Conservation (phyloP, 768 basidiomycete genomes). For the Boletus rubropictus region DNA sequence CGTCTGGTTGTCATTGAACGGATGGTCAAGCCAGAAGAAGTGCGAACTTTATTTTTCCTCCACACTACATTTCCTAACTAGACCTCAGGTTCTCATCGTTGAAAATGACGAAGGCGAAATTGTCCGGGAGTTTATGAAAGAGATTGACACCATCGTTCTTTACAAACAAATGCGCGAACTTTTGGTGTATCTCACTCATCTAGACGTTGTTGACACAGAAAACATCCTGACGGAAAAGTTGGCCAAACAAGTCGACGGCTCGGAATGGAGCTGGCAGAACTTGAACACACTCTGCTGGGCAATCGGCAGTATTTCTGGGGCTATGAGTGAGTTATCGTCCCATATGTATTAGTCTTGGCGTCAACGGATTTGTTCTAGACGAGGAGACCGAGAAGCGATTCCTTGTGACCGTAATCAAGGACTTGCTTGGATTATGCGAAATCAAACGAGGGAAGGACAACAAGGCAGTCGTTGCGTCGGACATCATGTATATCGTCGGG, state of each 20-base stretch:
- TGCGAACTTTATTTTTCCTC: slow-evolving; percentile 29
- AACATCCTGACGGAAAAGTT: slow-evolving; percentile 96
- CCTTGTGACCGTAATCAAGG: slow-evolving; percentile 98
- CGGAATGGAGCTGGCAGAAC: slow-evolving; percentile 99
- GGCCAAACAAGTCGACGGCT: slow-evolving; percentile 92
- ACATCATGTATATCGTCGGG: slow-evolving; percentile 98
- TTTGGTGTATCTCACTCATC: slow-evolving; percentile 93
- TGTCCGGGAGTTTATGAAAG: slow-evolving; percentile 98
- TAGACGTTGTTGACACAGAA: slow-evolving; percentile 95
- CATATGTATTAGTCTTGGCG: not conserved
- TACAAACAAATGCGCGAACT: slow-evolving; percentile 99
- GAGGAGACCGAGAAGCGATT: slow-evolving; percentile 99
- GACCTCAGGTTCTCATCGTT: slow-evolving; percentile 82
- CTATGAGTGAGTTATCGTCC: slow-evolving; percentile 76
- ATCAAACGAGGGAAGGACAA: slow-evolving; percentile 99
- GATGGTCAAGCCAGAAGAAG: slow-evolving; percentile 99
- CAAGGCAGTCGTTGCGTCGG: slow-evolving; percentile 95
- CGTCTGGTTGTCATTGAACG: slow-evolving; percentile 94
- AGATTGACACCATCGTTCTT: slow-evolving; percentile 94
- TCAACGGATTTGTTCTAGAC: slow-evolving; percentile 42
- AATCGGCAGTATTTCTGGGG: slow-evolving; percentile 97
- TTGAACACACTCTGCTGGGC: slow-evolving; percentile 99
- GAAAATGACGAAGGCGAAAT: slow-evolving; percentile 99
- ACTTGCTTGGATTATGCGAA: slow-evolving; percentile 93
- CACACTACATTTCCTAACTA: slow-evolving; percentile 4